Evolutionary conservation across 805 yeast species (phyloP).

Genomic region (Maudiozyma barnettii): DNA sequence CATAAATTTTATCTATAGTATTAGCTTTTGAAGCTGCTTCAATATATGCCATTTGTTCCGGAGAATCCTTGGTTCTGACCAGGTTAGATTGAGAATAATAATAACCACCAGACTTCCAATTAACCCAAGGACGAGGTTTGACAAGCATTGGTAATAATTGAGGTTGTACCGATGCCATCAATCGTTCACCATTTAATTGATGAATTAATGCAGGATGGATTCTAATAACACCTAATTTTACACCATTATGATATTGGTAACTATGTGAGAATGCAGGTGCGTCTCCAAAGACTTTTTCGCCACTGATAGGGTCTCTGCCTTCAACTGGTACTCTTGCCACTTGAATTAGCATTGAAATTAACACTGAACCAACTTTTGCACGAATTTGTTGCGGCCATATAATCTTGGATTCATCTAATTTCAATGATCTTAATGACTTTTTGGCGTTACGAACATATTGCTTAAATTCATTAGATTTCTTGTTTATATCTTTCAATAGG

Average conservation of each 20-base stretch:
- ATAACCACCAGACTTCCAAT: conserved; percentile 80
- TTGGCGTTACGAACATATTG: conserved; percentile 33
- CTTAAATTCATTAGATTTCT: conserved; percentile 36
- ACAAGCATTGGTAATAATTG: conserved; percentile 89
- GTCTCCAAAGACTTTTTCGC: conserved; percentile 51
- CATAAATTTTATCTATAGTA: conserved; percentile 55
- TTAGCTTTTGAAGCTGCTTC: conserved; percentile 72
- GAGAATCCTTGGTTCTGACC: conserved; percentile 72
- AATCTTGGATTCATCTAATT: conserved; percentile 30
- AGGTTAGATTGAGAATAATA: conserved; percentile 51
- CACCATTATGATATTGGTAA: conserved; percentile 72
- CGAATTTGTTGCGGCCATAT: conserved; percentile 48
- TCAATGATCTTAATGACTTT: conserved; percentile 30
- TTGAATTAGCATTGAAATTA: conserved; percentile 64
- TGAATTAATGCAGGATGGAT: conserved; percentile 61
- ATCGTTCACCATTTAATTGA: conserved; percentile 56
- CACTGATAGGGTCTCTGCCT: conserved; percentile 75
- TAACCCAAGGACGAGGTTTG: conserved; percentile 81
- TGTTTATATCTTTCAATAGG: conserved; percentile 44
- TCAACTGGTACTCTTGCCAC: conserved; percentile 74
- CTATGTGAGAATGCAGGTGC: conserved; percentile 90
- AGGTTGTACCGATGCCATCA: conserved; percentile 63
- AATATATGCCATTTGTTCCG: conserved; percentile 83
- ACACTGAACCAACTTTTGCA: conserved; percentile 73
- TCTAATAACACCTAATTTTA: conserved; percentile 70